Base-by-base conservation (phyloP, 2,329 filamentous ascomycete genomes). In the Arthrocladium fulminans region DNA sequence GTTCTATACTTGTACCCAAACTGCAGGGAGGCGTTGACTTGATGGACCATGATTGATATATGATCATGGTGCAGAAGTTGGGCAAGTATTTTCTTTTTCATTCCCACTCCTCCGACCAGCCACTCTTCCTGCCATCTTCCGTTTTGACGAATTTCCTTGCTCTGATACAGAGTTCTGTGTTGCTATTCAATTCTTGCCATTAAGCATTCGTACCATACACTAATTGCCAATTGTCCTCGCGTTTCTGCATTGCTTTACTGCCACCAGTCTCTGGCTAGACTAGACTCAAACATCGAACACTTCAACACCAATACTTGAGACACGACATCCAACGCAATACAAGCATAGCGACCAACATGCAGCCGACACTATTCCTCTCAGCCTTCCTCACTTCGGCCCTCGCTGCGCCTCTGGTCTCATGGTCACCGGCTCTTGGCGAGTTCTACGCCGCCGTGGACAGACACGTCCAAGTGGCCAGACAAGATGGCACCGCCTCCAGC, bases 401-500 rank as follows among this genome's bases (percentile, higher is more conserved):
- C 47, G 65, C 65, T 30, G 65, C 64, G 32, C 67, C 68, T 12
- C 35, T 52, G 34, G 52, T 62, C 50, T 44, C 59, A 42, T 70
- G 65, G 59, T 65, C 67, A n/a, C 57, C 66, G 10, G 63, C 65
- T 10, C 58, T 69, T 35, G 63, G 64, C 17, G 63, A 64, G 34
- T 71, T 65, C 53, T 66, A 68, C 32, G 59, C 63, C 22, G 61
- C 60, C 51, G 64, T 71, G 15, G 66, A 66, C 55, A 53, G 63
- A 46, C 59, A 67, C 37, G 70, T 72, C 48, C 54, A 63, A 41
- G 49, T 59, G 12, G 50, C 58, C 22, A 57, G 55, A 22, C 43
- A 49, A 22, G 9, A 41, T 3, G 53, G 51, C 13, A 50, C 56
- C 25, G 44, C 52, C 6, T 51, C 53, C 19, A 52, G 51, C 45